Evolutionary conservation across 768 basidiomycete genomes (phyloP).

Genomic region (Mycena floridula): DNA sequence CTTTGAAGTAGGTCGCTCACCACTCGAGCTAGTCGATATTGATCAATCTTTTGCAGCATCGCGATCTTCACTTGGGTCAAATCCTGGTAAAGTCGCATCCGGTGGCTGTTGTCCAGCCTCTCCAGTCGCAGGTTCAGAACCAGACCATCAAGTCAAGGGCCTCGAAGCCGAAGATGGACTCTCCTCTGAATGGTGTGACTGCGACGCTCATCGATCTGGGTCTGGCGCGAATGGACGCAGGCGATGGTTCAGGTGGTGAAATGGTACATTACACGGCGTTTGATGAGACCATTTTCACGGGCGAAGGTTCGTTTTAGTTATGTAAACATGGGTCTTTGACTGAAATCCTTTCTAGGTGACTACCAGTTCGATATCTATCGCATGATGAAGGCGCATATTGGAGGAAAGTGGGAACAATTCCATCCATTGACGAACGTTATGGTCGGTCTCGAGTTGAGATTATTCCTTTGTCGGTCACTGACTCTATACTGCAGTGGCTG

Average conservation of each 20-base stretch:
- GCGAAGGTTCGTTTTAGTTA: slow-evolving; percentile 53
- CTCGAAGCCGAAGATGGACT: slow-evolving; percentile 48
- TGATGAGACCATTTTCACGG: slow-evolving; percentile 88
- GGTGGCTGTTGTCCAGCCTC: slow-evolving; percentile 15
- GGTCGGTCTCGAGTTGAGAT: no score
- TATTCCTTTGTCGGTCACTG: not conserved
- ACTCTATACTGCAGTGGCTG: slow-evolving; percentile 69
- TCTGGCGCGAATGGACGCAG: slow-evolving; percentile 74
- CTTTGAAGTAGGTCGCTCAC: slow-evolving; percentile 68
- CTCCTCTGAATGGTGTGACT: slow-evolving; percentile 55
- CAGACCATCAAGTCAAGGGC: slow-evolving; percentile 17
- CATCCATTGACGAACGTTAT: slow-evolving; percentile 85
- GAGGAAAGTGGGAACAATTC: slow-evolving; percentile 67
- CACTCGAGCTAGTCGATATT: not conserved
- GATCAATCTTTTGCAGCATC: slow-evolving; percentile 56
- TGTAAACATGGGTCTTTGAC: not conserved
- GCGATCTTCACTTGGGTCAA: slow-evolving; percentile 97
- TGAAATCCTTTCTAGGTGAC: slow-evolving; percentile 47
- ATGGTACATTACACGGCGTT: slow-evolving; percentile 71
- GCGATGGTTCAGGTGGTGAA: slow-evolving; percentile 36
- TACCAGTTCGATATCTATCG: slow-evolving; percentile 96
- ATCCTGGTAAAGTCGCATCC: slow-evolving; percentile 69
- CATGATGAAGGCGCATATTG: slow-evolving; percentile 65
- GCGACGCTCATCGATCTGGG: slow-evolving; percentile 94
- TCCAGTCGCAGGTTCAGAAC: slow-evolving; percentile 30